These are phyloP conservation scores for Beauveria varroae DNA, from an alignment of 2,329 filamentous ascomycete species.

Conservation along the genomic window DNA sequence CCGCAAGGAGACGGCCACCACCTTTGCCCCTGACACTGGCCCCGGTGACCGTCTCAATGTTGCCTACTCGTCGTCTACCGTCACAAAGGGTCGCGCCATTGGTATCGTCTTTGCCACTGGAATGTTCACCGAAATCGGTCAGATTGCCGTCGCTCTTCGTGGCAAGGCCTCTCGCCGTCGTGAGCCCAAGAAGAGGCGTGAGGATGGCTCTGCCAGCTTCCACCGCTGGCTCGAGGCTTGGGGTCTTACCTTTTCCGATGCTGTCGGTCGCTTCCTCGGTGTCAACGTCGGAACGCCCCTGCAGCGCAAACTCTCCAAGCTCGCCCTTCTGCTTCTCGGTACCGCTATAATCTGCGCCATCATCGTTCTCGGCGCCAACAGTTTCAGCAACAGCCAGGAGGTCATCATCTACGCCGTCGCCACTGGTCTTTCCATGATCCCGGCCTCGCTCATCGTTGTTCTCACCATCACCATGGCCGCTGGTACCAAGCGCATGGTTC, in stretches of 20 bases:
- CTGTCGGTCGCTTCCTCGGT: slow-evolving; percentile 39
- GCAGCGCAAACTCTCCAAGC: slow-evolving; percentile 61
- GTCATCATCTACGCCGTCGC: slow-evolving; percentile 38
- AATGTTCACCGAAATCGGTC: slow-evolving; percentile 55
- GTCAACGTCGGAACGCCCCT: slow-evolving; percentile 56
- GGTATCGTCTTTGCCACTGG: slow-evolving; percentile 56
- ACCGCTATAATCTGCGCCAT: slow-evolving; percentile 43
- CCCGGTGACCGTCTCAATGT: slow-evolving; percentile 54
- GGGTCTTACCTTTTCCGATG: slow-evolving; percentile 28
- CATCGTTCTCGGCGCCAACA: slow-evolving; percentile 37
- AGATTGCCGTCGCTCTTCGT: slow-evolving; percentile 45
- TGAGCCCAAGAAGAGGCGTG: slow-evolving; percentile 35
- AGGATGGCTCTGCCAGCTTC: slow-evolving; percentile 31
- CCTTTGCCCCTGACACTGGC: slow-evolving; percentile 34
- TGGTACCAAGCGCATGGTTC: slow-evolving; percentile 47
- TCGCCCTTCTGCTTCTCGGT: slow-evolving; percentile 60
- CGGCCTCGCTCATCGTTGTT: slow-evolving; percentile 41
- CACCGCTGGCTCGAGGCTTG: slow-evolving; percentile 28
- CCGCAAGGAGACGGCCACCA: slow-evolving; percentile 40
- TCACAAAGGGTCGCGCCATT: slow-evolving; percentile 52
- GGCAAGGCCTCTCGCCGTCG: slow-evolving; percentile 27
- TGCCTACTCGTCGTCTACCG: slow-evolving; percentile 54
- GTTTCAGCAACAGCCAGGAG: slow-evolving; percentile 30
- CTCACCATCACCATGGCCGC: slow-evolving; percentile 54
- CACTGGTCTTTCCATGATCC: slow-evolving; percentile 43